Evolutionary conservation across 1,284 basidiomycete genomes (phyloP).

Genomic region (Athelia sp.): DNA sequence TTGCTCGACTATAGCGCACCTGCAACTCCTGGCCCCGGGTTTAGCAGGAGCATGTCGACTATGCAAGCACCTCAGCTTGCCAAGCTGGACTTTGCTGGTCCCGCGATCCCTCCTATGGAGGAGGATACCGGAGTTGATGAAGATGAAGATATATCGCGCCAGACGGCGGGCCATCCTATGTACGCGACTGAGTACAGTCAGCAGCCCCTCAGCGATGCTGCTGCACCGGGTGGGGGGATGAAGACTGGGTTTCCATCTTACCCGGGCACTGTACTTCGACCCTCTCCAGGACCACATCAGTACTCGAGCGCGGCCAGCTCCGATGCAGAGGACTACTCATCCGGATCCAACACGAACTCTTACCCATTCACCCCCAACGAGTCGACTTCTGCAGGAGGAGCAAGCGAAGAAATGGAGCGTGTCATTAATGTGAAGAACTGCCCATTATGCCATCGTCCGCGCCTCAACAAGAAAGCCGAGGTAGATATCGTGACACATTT

Average conservation of each 20-base stretch:
- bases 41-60: conserved; percentile 18
- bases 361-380: conserved; percentile 13
- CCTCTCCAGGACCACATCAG: too few species aligned
- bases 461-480: conserved; percentile 83
- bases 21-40: conserved; percentile 44
- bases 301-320: conserved; percentile 20
- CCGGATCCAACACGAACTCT: conserved; percentile 23
- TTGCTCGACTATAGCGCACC: conserved; percentile 32
- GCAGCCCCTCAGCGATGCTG: conserved; percentile 32
- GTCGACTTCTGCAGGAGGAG: conserved; percentile 8
- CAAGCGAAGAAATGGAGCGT: conserved; percentile 65
- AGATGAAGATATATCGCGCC: conserved; percentile 11
- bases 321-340: conserved; percentile 41
- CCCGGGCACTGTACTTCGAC: neutral
- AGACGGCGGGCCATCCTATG: conserved; percentile 15
- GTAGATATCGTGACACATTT: conserved; percentile 92
- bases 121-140: conserved; percentile 11
- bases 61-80: conserved; percentile 31
- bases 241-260: neutral
- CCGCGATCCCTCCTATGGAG: conserved; percentile 23
- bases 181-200: conserved; percentile 42
- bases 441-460: conserved; percentile 87
- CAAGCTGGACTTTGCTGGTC: conserved; percentile 62
- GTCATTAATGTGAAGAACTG: conserved; percentile 95
- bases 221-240: conserved; percentile 11